These are phyloP conservation scores for Geotrichum bryndzae DNA, from an alignment of 1,139 yeast species.

Conservation along the genomic window DNA sequence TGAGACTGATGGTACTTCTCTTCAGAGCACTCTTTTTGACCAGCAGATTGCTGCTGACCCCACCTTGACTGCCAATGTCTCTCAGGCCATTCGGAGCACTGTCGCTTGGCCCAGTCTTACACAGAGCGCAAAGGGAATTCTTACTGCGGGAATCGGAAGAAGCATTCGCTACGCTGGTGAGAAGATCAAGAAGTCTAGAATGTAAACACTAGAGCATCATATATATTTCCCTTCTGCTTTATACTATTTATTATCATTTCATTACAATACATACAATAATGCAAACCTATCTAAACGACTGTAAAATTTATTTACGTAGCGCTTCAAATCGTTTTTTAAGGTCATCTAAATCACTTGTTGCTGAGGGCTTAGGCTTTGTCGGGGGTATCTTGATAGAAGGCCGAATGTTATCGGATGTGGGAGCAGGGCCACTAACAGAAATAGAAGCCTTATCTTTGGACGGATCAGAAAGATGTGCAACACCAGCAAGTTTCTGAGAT, in stretches of 20 bases:
- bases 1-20: constrained; percentile 9
- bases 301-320: constrained; percentile 32
- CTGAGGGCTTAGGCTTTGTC: constrained; percentile 15
- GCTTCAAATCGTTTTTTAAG: constrained; percentile 53
- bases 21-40: constrained; percentile 32
- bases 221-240: background rate
- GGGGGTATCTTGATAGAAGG: constrained; percentile 32
- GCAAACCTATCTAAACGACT: background rate
- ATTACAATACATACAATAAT: background rate
- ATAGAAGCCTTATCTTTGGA: constrained; percentile 39
- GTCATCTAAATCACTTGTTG: constrained; percentile 42
- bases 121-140: constrained; percentile 76
- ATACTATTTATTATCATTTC: background rate
- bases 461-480: constrained; percentile 25
- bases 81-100: constrained; percentile 47
- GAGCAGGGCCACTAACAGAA: constrained; percentile 42
- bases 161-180: constrained; percentile 74
- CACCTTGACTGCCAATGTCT: constrained; percentile 39
- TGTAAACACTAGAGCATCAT: constrained; percentile 5
- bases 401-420: constrained; percentile 42
- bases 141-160: constrained; percentile 77
- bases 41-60: constrained; percentile 40
- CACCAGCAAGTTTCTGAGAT: constrained; percentile 23
- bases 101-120: constrained; percentile 64
- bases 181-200: constrained; percentile 42